phyloP scores from a whole-genome alignment of 441 rosid genomes.

The Pelargonium australe region DNA sequence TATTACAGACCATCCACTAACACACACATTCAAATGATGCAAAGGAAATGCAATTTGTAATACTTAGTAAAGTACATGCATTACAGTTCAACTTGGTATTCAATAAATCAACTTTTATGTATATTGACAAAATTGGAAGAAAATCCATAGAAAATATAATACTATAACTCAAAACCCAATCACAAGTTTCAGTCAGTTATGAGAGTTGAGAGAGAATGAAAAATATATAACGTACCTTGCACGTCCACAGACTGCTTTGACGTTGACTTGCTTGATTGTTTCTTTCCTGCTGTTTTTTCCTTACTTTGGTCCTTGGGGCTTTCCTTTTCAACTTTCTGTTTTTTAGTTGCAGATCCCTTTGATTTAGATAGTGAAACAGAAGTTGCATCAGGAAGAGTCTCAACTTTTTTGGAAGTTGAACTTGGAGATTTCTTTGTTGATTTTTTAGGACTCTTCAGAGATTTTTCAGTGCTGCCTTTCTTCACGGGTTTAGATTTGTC shows the following conservation, averaged over 20 bases:
- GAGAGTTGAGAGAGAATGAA: not conserved
- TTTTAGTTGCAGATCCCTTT: conserved; percentile 43
- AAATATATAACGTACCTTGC: conserved; percentile 38
- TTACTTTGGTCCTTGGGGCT: conserved; percentile 31
- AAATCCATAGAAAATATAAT: not conserved
- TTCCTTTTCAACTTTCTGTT: conserved; percentile 47
- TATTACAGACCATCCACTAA: no score
- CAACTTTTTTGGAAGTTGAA: conserved; percentile 37
- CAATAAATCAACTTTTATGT: no score
- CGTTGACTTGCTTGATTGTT: conserved; percentile 40
- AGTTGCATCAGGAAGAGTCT: conserved; percentile 22
- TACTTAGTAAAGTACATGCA: not conserved
- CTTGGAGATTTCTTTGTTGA: conserved; percentile 43
- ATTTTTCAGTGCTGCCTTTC: conserved; percentile 36
- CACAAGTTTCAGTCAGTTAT: conserved; percentile 4
- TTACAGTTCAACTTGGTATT: not conserved
- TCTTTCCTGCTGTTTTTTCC: conserved; percentile 45
- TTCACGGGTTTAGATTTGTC: conserved; percentile 40
- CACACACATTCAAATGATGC: not conserved
- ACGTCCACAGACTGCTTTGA: conserved; percentile 47
- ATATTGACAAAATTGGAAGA: no score
- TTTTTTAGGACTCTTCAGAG: conserved; percentile 35
- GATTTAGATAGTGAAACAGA: conserved; percentile 33
- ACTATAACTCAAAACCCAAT: conserved; percentile 7
- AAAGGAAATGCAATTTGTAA: not conserved